phyloP scores from a whole-genome alignment of 1,139 yeast species.

The Yamadazyma kanchanaburiensis region DNA sequence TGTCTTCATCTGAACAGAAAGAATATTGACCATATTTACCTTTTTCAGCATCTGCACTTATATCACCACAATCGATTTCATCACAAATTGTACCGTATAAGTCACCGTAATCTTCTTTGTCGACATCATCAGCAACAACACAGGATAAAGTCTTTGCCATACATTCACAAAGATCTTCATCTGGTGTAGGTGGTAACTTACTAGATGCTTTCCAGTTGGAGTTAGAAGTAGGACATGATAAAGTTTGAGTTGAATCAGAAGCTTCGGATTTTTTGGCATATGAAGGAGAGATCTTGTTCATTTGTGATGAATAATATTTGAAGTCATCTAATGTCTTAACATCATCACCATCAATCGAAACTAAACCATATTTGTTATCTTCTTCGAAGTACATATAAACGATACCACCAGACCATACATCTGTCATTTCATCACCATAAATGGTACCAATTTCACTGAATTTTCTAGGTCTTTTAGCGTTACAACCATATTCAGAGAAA shows the following conservation, averaged over 20 bases:
- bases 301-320: slow-evolving; percentile 52
- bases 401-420: slow-evolving; percentile 89
- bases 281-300: slow-evolving; percentile 50
- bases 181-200: slow-evolving; percentile 67
- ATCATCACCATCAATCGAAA: slow-evolving; percentile 42
- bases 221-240: slow-evolving; percentile 51
- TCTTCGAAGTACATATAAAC: slow-evolving; percentile 89
- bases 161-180: slow-evolving; percentile 58
- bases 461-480: slow-evolving; percentile 57
- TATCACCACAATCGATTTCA: slow-evolving; percentile 48
- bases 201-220: slow-evolving; percentile 54
- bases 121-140: slow-evolving; percentile 45
- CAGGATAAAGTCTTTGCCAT: slow-evolving; percentile 46
- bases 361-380: slow-evolving; percentile 77
- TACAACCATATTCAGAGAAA: slow-evolving; percentile 94
- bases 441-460: slow-evolving; percentile 69
- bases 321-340: slow-evolving; percentile 47
- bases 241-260: slow-evolving; percentile 21
- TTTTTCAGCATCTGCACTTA: slow-evolving; percentile 54
- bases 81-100: slow-evolving; percentile 55
- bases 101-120: slow-evolving; percentile 47
- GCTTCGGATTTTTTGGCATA: slow-evolving; percentile 26
- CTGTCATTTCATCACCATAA: slow-evolving; percentile 62
- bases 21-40: slow-evolving; percentile 64
- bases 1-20: slow-evolving; percentile 55